Conservation (phyloP, 768 basidiomycete genomes). For the Pisolithus tinctorius region DNA sequence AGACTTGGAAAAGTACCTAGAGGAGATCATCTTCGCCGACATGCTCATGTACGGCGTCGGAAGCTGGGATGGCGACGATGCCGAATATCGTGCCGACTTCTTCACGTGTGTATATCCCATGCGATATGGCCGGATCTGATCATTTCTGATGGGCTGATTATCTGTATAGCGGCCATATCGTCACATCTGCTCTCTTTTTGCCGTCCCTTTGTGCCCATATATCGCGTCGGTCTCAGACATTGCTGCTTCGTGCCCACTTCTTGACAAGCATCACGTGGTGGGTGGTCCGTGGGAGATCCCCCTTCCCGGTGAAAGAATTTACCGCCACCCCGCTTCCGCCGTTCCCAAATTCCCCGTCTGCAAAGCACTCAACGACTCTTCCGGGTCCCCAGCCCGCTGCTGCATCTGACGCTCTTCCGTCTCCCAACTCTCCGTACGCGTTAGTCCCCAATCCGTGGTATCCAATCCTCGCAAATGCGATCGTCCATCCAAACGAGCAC, state of each 20-base stretch:
- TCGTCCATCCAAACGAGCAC: slow-evolving; percentile 57
- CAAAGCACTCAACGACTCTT: slow-evolving; percentile 18
- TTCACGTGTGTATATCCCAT: slow-evolving; percentile 42
- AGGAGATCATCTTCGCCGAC: slow-evolving; percentile 56
- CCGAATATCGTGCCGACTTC: slow-evolving; percentile 56
- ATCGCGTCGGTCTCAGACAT: slow-evolving; percentile 50
- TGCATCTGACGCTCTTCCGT: slow-evolving; percentile 20
- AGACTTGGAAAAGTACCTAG: slow-evolving; percentile 44
- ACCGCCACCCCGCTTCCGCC: slow-evolving; percentile 27
- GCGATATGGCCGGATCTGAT: slow-evolving; percentile 3
- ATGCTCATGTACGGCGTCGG: slow-evolving; percentile 54
- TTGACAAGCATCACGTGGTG: slow-evolving; percentile 45
- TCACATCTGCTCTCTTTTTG: slow-evolving; percentile 61
- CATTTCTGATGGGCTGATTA: slow-evolving; percentile 4
- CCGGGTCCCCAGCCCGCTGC: slow-evolving; percentile 17
- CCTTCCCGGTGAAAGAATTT: slow-evolving; percentile 45
- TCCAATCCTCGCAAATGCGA: slow-evolving; percentile 42
- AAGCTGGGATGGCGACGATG: slow-evolving; percentile 36
- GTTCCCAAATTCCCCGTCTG: slow-evolving; percentile 10
- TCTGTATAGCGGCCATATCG: slow-evolving; percentile 51
- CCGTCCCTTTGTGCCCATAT: slow-evolving; percentile 42
- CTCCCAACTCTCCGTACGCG: slow-evolving; percentile 28
- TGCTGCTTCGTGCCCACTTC: slow-evolving; percentile 57
- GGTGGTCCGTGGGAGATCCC: slow-evolving; percentile 49
- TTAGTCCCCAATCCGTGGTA: slow-evolving; percentile 53